Evolutionary conservation across 2,329 filamentous ascomycete species (phyloP).

Genomic region (Aureobasidium subglaciale): DNA sequence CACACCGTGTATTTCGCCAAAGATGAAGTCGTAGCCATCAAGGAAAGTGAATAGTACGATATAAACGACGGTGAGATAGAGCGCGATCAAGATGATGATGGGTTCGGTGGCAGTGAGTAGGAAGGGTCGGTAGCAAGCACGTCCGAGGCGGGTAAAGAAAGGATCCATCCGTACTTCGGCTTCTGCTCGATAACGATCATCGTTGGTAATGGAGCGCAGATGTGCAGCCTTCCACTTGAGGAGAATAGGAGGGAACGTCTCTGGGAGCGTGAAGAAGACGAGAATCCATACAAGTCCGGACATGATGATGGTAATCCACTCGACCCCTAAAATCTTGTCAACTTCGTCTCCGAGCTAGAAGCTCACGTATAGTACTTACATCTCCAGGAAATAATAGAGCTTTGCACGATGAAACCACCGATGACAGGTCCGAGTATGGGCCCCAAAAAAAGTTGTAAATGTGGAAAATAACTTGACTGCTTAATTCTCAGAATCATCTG

Average conservation of each 20-base stretch:
- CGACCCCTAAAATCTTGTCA: constrained; percentile 17
- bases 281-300: constrained; percentile 21
- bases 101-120: constrained; percentile 39
- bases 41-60: constrained; percentile 41
- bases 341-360: constrained; percentile 21
- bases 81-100: constrained; percentile 40
- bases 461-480: no score
- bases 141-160: constrained; percentile 30
- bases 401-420: constrained; percentile 39
- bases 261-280: constrained; percentile 38
- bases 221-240: constrained; percentile 28
- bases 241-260: constrained; percentile 41
- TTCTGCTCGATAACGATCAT: constrained; percentile 41
- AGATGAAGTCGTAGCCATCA: constrained; percentile 47
- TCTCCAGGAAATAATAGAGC: constrained; percentile 35
- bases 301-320: constrained; percentile 33
- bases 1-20: constrained; percentile 43
- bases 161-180: constrained; percentile 38
- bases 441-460: no score
- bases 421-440: constrained; percentile 39
- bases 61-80: constrained; percentile 44
- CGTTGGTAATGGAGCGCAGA: constrained; percentile 26
- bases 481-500: no score
- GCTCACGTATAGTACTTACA: constrained; percentile 28
- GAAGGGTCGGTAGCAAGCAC: constrained; percentile 37